These are phyloP conservation scores for Bipolaris cookei DNA, from an alignment of 2,329 filamentous ascomycete genomes.

Conservation along the genomic window DNA sequence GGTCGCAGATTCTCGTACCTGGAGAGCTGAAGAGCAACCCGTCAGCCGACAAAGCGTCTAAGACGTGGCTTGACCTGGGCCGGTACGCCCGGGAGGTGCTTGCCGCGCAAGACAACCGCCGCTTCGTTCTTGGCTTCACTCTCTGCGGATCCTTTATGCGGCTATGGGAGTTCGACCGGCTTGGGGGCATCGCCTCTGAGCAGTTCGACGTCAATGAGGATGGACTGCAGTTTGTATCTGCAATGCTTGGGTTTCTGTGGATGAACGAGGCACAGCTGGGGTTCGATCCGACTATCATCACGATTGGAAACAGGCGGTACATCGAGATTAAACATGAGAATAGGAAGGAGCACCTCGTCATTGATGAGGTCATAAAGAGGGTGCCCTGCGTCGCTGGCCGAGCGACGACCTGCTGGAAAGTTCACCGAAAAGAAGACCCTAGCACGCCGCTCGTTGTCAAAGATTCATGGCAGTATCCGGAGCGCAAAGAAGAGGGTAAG, in stretches of 20 bases:
- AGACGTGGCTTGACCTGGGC: conserved; percentile 30
- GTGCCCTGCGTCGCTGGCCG: too few relatives aligned
- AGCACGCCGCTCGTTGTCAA: too few relatives aligned
- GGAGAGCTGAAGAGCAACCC: conserved; percentile 55
- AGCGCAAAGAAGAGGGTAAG: neutral
- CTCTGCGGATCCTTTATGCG: conserved; percentile 56
- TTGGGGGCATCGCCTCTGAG: conserved; percentile 55
- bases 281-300: neutral
- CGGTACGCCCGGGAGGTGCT: conserved; percentile 56
- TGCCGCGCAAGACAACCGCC: conserved; percentile 23
- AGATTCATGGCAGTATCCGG: too few relatives aligned
- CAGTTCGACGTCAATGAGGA: conserved; percentile 57
- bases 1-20: conserved; percentile 54
- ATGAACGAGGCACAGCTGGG: conserved; percentile 35
- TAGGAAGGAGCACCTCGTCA: too few relatives aligned
- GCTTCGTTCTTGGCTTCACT: conserved; percentile 58
- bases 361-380: too few relatives aligned
- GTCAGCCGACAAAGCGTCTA: conserved; percentile 11
- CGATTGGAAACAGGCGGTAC: too few relatives aligned
- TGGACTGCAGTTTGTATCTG: conserved; percentile 25
- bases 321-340: too few relatives aligned
- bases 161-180: conserved; percentile 54
- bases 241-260: conserved; percentile 52
- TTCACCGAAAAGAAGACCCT: too few relatives aligned
- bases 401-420: too few relatives aligned